Conservation (phyloP, 2,329 filamentous ascomycete genomes). For the Aspergillus bombycis region DNA sequence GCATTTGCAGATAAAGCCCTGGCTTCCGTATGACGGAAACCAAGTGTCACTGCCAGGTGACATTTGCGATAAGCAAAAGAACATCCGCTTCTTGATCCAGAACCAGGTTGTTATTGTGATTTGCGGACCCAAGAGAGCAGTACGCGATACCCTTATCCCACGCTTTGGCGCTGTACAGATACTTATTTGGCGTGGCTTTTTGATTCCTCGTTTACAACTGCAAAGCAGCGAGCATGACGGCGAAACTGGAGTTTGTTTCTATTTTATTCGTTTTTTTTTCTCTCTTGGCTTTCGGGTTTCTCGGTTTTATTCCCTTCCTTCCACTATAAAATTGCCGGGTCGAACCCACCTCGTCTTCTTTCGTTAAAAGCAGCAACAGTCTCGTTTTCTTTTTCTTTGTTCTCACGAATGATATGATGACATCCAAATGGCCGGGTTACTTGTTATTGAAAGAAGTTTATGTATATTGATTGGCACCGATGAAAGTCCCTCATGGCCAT, state of each 20-base stretch:
- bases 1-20: constrained; percentile 24
- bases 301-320: constrained; percentile 21
- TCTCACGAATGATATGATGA: constrained; percentile 13
- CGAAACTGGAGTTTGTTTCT: constrained; percentile 31
- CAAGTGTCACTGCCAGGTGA: neutral
- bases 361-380: constrained; percentile 1
- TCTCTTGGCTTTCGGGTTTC: constrained; percentile 17
- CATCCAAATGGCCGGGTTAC: constrained; percentile 19
- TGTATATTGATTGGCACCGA: constrained; percentile 32
- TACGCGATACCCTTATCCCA: constrained; percentile 32
- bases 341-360: constrained; percentile 11
- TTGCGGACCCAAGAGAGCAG: constrained; percentile 2
- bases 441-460: constrained; percentile 20
- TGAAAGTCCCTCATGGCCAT: constrained; percentile 24
- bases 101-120: neutral
- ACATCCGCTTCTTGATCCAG: neutral
- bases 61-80: constrained; percentile 2
- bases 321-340: constrained; percentile 8
- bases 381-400: neutral
- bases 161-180: constrained; percentile 28
- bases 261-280: constrained; percentile 12
- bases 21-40: constrained; percentile 17
- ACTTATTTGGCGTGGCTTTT: constrained; percentile 18
- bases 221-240: constrained; percentile 19
- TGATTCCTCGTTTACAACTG: constrained; percentile 12